Evolutionary conservation across 1,139 yeast genomes (phyloP), one percentile per base, ranked within the genome.

Genomic region (Debaryomyces fabryi): DNA sequence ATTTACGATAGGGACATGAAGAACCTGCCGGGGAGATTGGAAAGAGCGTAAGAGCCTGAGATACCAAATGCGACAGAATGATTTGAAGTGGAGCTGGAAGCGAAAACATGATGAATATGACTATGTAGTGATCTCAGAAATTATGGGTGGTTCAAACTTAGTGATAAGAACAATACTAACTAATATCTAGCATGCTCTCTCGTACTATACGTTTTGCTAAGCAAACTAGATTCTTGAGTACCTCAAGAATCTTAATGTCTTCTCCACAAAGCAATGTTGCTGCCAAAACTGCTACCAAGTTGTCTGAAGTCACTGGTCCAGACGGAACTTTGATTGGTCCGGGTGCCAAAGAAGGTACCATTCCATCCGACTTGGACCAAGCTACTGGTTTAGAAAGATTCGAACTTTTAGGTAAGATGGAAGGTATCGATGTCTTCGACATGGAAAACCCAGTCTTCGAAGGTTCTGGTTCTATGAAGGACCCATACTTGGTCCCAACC

Each of bases 331-430:
- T 93, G 72, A 82, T 91, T 60, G 97, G 97, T 72, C 83, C 86
- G 51, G 97, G 97, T 82, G 96, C 96, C 57, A 74, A 79, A 63
- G 69, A 74, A 51, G 96, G 95, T 63, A 79, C 86, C 50, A 85
- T 93, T 63, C 98, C 99, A 69, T 83, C 96, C 52, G 96, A 92
- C 71, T 68, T 88, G 62, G 97, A 93, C 65, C 98, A 92, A 78
- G 92, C 97, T 62, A 95, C 99, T 49, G 99, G 99, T 88, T 81
- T 93, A 68, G 98, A 88, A 74, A 91, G 99, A 85, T 82, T 91
- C 62, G 99, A 93, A 81, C 71, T 88, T 64, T 83, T 93, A 66
- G 97, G 96, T 79, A 88, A 91, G 76, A 76, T 88, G 71, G 97
- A 91, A 74, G 99, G 99, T 81, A 81, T 93, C 59, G 98, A 93